Conservation (phyloP, 495 filamentous ascomycete species). For the Pseudevernia furfuracea region DNA sequence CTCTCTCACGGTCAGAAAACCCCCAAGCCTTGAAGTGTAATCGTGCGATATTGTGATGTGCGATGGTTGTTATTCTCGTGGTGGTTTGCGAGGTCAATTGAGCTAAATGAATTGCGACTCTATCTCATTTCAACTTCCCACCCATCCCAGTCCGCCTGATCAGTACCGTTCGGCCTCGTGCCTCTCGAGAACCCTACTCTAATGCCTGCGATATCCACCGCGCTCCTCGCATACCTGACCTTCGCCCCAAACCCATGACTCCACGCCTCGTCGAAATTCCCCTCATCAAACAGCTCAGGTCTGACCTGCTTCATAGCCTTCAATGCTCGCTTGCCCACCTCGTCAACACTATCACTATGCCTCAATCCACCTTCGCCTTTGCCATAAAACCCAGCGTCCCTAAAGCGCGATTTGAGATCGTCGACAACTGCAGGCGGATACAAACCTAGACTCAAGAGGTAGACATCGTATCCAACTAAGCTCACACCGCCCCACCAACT, state of each 20-base stretch:
- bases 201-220: neutral
- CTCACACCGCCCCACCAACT: slow-evolving; percentile 57
- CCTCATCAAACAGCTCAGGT: slow-evolving; percentile 44
- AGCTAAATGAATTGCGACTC: too few species aligned
- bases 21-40: too few species aligned
- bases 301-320: slow-evolving; percentile 49
- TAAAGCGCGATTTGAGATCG: slow-evolving; percentile 47
- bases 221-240: slow-evolving; percentile 29
- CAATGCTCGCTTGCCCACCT: slow-evolving; percentile 59
- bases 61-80: too few species aligned
- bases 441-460: slow-evolving; percentile 55
- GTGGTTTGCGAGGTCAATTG: too few species aligned
- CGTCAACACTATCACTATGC: slow-evolving; percentile 65
- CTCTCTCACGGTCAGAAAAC: too few species aligned
- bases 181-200: neutral
- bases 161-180: neutral
- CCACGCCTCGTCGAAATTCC: slow-evolving; percentile 40
- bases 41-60: too few species aligned
- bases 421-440: slow-evolving; percentile 51
- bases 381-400: slow-evolving; percentile 14
- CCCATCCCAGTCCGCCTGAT: neutral
- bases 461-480: slow-evolving; percentile 62
- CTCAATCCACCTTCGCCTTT: slow-evolving; percentile 34
- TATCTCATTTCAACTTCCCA: too few species aligned
- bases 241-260: slow-evolving; percentile 43